Base-by-base conservation (phyloP, 2,329 filamentous ascomycete species). In the Pseudogymnoascus destructans region DNA sequence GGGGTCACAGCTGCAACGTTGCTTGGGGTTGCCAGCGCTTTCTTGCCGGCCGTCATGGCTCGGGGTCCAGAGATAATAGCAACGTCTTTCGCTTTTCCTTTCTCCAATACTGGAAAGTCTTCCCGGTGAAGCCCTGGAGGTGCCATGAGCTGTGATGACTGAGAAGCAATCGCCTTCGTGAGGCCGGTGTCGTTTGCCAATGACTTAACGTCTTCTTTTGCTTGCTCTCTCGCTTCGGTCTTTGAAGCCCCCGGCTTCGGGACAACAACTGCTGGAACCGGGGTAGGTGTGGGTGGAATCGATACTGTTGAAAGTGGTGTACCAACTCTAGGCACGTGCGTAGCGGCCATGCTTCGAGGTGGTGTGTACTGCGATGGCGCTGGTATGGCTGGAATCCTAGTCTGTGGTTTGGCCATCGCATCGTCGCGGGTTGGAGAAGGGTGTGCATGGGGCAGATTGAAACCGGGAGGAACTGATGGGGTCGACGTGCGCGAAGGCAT, bases 31-130 rank as follows among this genome's bases (percentile, higher is more conserved):
- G 58, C n/a, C 11, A 58, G 13, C 7, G 27, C 46, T 33, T 42
- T 58, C 13, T 62, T 62, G 15, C 52, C 33, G 11, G 60, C 25
- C n/a, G 40, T 58, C 19, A 49, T 46, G 21, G 59, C 11, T 30
- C 63, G 67, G 46, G 59, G 11, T 13, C 59, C 17, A 5, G 57
- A 23, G 19, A 60, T 60, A 17, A 62, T 60, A 52, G 56, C 13
- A 17, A 58, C 32, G 23, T 52, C 55, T 52, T 66, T 69, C 1
- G 11, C 52, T 52, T 66, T 67, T 35, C 73, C 71, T 42, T 69
- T 68, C 7, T 78, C 74, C 5, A 85, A 70, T 2, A 80, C 77
- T 9, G 82, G 82, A 63, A 84, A 85, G 63, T 85, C 81, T 63
- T 84, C 80, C 21, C 82, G 79, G 60, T 81, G 76, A 46, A 83